phyloP scores from a whole-genome alignment of 148 eudicot species.

The Diospyros lotus region DNA sequence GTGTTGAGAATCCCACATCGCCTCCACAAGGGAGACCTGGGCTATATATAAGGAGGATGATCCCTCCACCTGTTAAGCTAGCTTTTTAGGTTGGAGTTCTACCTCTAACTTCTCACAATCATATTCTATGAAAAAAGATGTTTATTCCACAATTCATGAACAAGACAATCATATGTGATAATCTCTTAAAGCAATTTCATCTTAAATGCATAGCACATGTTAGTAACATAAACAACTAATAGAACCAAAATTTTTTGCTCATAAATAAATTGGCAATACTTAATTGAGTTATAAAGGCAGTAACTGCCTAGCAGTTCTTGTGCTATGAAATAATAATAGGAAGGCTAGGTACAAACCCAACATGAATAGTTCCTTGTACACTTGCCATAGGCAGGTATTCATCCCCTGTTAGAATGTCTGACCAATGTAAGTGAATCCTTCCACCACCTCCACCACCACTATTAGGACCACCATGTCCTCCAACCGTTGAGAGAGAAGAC shows the following conservation, averaged over 20 bases:
- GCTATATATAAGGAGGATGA: no score
- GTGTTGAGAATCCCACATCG: no score
- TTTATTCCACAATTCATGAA: no score
- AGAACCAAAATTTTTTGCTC: not conserved
- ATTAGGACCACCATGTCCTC: conserved; percentile 82
- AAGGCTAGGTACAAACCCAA: conserved; percentile 49
- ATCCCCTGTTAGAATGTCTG: conserved; percentile 74
- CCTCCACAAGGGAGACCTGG: no score
- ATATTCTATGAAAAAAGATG: no score
- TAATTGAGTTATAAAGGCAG: not conserved
- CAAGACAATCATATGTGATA: not conserved
- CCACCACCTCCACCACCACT: conserved; percentile 98
- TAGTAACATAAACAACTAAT: not conserved
- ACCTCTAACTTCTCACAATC: no score
- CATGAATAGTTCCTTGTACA: conserved; percentile 55
- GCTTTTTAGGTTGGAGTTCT: no score
- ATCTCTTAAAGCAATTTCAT: not conserved
- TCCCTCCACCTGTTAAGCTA: no score
- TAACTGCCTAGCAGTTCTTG: not conserved
- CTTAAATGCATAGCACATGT: no score
- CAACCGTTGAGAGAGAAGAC: conserved; percentile 65
- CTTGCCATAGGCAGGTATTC: conserved; percentile 71
- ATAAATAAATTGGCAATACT: not conserved
- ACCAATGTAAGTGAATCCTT: conserved; percentile 93
- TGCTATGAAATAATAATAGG: not conserved